Conservation (phyloP, 2,329 filamentous ascomycete species). For the Botrytis paeoniae region DNA sequence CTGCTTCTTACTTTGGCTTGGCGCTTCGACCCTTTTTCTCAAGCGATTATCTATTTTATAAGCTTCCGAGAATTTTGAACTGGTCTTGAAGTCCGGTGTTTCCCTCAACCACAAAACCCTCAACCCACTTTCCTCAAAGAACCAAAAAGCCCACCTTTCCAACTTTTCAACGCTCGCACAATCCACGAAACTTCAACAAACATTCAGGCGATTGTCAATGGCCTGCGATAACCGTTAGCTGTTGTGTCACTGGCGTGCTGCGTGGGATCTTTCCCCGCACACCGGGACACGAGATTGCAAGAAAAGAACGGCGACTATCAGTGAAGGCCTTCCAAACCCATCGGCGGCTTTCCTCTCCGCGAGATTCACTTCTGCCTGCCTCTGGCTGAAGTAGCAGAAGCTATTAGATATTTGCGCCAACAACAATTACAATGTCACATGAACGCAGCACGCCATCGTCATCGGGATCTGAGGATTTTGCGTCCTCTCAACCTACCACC, state of each 20-base stretch:
- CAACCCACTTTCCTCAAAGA: conserved; percentile 14
- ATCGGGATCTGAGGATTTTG: conserved; percentile 33
- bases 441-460: conserved; percentile 42
- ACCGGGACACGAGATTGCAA: conserved; percentile 45
- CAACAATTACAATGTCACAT: conserved; percentile 44
- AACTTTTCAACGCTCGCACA: conserved; percentile 4
- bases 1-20: conserved; percentile 7
- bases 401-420: conserved; percentile 40
- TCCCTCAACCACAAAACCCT: conserved; percentile 8
- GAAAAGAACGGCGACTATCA: conserved; percentile 27
- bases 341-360: background rate
- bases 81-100: background rate
- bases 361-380: conserved; percentile 4
- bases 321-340: conserved; percentile 7
- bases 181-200: conserved; percentile 2
- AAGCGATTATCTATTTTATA: conserved; percentile 4
- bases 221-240: conserved; percentile 54
- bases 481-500: conserved; percentile 26
- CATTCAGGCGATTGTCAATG: conserved; percentile 46
- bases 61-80: conserved; percentile 14
- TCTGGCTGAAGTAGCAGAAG: conserved; percentile 29
- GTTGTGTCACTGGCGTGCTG: conserved; percentile 53
- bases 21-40: conserved; percentile 6
- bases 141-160: conserved; percentile 8
- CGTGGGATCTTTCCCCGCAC: conserved; percentile 58